Evolutionary conservation across 495 filamentous ascomycete species (phyloP), one percentile per base, ranked within the genome.

Genomic region (Hypomontagnella submonticulosa): DNA sequence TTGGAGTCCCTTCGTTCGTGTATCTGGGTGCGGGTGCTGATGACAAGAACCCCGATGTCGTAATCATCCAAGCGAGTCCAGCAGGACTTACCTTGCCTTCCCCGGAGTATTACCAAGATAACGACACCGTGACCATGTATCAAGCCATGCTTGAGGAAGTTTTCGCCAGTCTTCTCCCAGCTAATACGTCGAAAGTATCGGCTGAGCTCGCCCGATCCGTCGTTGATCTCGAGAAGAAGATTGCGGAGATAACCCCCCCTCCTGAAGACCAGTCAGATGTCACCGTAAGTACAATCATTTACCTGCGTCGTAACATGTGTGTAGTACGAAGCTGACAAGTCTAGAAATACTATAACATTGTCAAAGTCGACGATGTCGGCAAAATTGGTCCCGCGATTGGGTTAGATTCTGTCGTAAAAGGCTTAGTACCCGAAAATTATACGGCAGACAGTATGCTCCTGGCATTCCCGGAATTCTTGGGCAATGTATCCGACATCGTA

Each of bases 61-160:
- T 81, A n/a, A 79, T 89, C 13, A 78, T 84, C 57, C 74, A 86
- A 15, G 79, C 75, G 5, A 83, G 84, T 12, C 85, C 85, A 40
- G 70, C 73, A 0, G 65, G 73, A 43, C 84, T 87, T 65, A 85
- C 86, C 11, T 80, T 90, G 23, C 86, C 88, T 16, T 82, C 87
- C 1, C 84, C 87, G 55, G 85, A 89, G 64, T 88, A 87, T 62
- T 90, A 90, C 58, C 79, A 86, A 50, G 83, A 89, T 57, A 79
- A 80, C 0, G 70, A 84, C 15, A 74, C 81, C 4, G 75, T 90
- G 15, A 71, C 72, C 30, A 75, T 81, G 12, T 90, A 89, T 65
- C 76, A 81, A 42, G 30, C 63, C 3, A 81, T 82, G 42, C 68
- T 86, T n/a, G 78, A 61, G 12, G 47, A 74, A 8, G 66, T 79